These are phyloP conservation scores for Verbena officinalis DNA, from an alignment of 257 asterid genomes.

Conservation along the genomic window DNA sequence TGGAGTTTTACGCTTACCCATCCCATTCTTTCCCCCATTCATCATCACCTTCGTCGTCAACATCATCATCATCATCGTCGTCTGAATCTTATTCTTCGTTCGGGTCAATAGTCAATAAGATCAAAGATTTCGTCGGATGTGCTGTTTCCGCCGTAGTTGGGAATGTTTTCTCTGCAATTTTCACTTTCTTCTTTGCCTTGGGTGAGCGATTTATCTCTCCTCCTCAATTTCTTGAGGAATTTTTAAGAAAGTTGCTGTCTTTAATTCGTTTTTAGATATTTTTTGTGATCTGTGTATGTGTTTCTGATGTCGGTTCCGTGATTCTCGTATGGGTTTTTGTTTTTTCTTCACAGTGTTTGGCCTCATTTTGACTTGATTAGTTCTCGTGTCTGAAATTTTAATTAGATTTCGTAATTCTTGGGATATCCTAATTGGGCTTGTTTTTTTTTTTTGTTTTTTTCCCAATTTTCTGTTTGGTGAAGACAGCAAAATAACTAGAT, in stretches of 20 bases:
- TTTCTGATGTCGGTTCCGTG: slow-evolving; percentile 30
- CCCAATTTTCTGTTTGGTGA: background rate
- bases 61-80: slow-evolving; percentile 31
- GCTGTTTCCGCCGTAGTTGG: slow-evolving; percentile 78
- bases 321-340: slow-evolving; percentile 34
- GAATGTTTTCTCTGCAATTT: slow-evolving; percentile 83
- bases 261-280: slow-evolving; percentile 7
- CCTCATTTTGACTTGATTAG: background rate
- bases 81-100: slow-evolving; percentile 42
- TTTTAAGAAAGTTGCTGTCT: background rate
- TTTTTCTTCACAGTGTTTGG: slow-evolving; percentile 9
- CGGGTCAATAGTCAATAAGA: slow-evolving; percentile 55
- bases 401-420: slow-evolving; percentile 15
- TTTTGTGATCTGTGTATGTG: slow-evolving; percentile 22
- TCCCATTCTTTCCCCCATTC: slow-evolving; percentile 66
- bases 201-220: slow-evolving; percentile 44
- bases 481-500: background rate
- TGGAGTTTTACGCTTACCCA: slow-evolving; percentile 83
- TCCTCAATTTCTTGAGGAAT: background rate
- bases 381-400: slow-evolving; percentile 8
- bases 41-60: slow-evolving; percentile 25
- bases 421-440: slow-evolving; percentile 21
- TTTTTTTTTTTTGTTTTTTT: background rate
- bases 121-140: slow-evolving; percentile 63
- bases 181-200: slow-evolving; percentile 89